Conservation (phyloP, 306 rosid species). For the Mucuna pruriens region DNA sequence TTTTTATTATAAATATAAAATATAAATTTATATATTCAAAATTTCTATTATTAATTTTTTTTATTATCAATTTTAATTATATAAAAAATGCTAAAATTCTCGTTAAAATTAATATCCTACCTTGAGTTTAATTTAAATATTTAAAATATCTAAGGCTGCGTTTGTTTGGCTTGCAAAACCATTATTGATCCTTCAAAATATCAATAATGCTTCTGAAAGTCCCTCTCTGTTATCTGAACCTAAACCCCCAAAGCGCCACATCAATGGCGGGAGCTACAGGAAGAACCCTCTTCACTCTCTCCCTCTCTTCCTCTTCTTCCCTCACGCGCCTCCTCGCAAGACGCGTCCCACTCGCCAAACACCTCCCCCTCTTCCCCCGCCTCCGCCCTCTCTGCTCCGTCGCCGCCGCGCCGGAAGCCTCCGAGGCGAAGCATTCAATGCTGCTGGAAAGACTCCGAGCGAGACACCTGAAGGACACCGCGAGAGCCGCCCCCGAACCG, state of each 20-base stretch:
- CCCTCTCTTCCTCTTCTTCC: constrained; percentile 37
- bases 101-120: too few species aligned
- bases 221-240: constrained; percentile 2
- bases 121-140: background rate
- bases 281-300: constrained; percentile 59
- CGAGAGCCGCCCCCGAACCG: background rate
- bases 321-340: constrained; percentile 49
- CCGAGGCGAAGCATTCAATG: constrained; percentile 61
- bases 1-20: too few species aligned
- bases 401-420: constrained; percentile 36
- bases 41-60: too few species aligned
- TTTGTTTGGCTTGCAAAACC: background rate
- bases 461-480: constrained; percentile 66
- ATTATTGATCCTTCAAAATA: background rate
- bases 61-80: too few species aligned
- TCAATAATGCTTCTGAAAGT: background rate
- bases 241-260: constrained; percentile 11
- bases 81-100: too few species aligned
- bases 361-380: constrained; percentile 42
- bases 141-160: background rate
- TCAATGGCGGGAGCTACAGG: constrained; percentile 61
- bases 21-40: too few species aligned
- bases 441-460: constrained; percentile 77
- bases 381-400: constrained; percentile 69
- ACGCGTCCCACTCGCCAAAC: constrained; percentile 50